Conservation (phyloP, 257 asterid genomes). For the Solanum sejunctum region DNA sequence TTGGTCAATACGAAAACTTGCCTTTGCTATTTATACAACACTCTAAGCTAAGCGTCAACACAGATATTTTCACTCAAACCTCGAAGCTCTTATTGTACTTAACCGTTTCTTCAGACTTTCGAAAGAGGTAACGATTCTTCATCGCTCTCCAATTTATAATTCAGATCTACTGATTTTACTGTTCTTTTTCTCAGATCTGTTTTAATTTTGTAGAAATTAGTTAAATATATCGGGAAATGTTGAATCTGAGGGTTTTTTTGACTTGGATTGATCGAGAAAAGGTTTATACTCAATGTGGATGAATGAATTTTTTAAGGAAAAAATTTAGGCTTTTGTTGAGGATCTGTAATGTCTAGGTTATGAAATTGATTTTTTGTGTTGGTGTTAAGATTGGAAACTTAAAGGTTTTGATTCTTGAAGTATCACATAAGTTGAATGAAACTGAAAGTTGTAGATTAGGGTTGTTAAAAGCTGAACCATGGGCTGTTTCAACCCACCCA, state of each 20-base stretch:
- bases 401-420: not conserved
- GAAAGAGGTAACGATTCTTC: not conserved
- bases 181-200: not conserved
- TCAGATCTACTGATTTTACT: not conserved
- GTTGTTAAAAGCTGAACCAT: not conserved
- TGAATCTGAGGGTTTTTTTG: not conserved
- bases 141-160: not conserved
- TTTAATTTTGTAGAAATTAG: not conserved
- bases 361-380: not conserved
- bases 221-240: not conserved
- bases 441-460: not conserved
- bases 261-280: not conserved
- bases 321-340: not conserved
- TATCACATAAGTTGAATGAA: not conserved
- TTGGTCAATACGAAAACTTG: not conserved
- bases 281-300: not conserved
- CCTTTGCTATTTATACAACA: not conserved
- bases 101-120: not conserved
- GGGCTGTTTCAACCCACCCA: not conserved
- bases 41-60: not conserved
- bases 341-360: not conserved
- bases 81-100: not conserved
- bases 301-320: not conserved
- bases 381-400: not conserved
- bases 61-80: not conserved